Base-by-base conservation (phyloP, 106 monocot species). In the Posidonia australis region DNA sequence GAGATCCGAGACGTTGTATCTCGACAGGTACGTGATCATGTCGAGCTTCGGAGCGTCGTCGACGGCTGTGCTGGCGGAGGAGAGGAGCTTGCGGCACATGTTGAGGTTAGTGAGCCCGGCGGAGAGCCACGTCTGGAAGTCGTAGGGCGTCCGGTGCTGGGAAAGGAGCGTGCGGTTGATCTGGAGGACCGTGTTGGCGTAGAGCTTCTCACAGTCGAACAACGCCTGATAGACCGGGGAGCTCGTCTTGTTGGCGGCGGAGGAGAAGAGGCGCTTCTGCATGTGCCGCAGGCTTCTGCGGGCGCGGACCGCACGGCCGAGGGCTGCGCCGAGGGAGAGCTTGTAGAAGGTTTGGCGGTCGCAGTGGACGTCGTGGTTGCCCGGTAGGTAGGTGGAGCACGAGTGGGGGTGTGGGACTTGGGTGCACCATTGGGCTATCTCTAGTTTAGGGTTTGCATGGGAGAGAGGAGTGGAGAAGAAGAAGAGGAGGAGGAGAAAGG, bases 121-220 rank as follows among this genome's bases (percentile, higher is more conserved):
- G 65, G 78, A 79, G 54, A 92, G 87, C 91, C 91, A 84, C 0
- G 91, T 84, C 61, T 82, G 87, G 17, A 60, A 48, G 72, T 87
- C 87, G 77, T 63, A 75, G 22, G 21, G 13, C 18, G 66, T 27
- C 26, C 16, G 18, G 54, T 19, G 11, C 10, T 3, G 19, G 61
- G 77, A 64, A 42, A 17, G 14, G 62, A 76, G 49, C 64, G 84
- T 78, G 66, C 77, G 88, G 82, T 92, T 92, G 49, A 92, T 78
- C 70, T 88, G 92, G 56, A 78, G 57, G 36, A 75, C 71, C 44
- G 88, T 83, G 83, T 80, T 80, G 66, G 31, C 41, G 61, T 78
- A 85, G 58, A 92, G 88, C 49, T 70, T 67, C 51, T 61, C 74
- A 69, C 79, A 85, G 72, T 80, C 82, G 67, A 51, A 58, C 67